Base-by-base conservation (phyloP, 1,284 basidiomycete species). In the Cryptococcus sp. region DNA sequence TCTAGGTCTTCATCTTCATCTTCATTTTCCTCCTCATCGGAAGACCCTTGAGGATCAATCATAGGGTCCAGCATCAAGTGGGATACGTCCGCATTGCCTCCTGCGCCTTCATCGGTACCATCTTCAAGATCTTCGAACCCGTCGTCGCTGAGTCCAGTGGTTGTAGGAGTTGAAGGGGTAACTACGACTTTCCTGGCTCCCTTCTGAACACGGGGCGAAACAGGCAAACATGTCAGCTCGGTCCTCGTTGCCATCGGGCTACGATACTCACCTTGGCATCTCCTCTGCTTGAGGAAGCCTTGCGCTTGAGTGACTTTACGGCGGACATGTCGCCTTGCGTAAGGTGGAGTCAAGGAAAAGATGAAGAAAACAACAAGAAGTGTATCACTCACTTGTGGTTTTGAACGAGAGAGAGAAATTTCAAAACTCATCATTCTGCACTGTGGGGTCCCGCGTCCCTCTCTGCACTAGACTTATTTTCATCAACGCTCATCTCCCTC, bases 41-140 rank as follows among this genome's bases (percentile, higher is more conserved):
- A 66, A 16, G 69, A 67, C 19, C 61, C 63, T n/a, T 66, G 61
- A 35, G 57, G 52, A 45, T 69, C 67, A 17, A 67, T 66, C 65
- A 68, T 68, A n/a, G 58, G 65, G 52, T 66, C 67, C n/a, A 60
- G 56, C 22, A 63, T 61, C 30, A 35, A 13, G 30, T 35, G 7
- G 8, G 30, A 35, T 13, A 35, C 30, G 30, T 35, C 30, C 30
- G 8, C 30, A 35, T 35, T 35, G 1, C 61, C 17, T n/a, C 48
- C 50, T 40, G 42, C 55, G 27, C 38, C 54, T 23, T 47, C 43
- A 35, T 42, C 52, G 20, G 46, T 42, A n/a, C 48, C 48, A 16
- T 53, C 52, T 19, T 67, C 65, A 0, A 63, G 55, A 19, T 67
- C 60, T 47, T 67, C 61, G 45, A 64, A 64, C 0, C 52, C 65